Evolutionary conservation across 495 filamentous ascomycete species (phyloP), one percentile per base, ranked within the genome.

Genomic region (Lasiosphaeria miniovina): DNA sequence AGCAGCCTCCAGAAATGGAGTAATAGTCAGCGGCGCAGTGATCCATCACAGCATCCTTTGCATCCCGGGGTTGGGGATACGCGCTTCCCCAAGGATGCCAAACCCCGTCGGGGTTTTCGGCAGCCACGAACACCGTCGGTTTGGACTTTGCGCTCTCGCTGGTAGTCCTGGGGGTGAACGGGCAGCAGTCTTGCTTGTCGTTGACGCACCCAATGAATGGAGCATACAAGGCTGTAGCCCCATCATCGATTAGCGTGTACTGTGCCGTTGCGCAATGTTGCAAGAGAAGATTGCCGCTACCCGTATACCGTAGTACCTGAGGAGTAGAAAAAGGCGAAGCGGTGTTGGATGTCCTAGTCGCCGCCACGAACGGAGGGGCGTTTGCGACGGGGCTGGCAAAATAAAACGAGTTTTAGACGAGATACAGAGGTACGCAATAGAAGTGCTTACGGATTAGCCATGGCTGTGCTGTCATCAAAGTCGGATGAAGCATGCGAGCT

Each of bases 151-250:
- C 43, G n/a, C 10, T 24, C 24, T 24, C 15, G 32, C 6, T 14
- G 24, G 50, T 49, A 9, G 57, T 52, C 50, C 3, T 45, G n/a
- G 57, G 57, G 3, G 48, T 59, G 50, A 62, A 67, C 5, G 68
- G 65, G 36, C 68, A 70, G 45, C 68, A 70, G 3, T 57, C 54
- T 36, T 49, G 55, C n/a, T 41, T 63, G 40, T 45, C 31, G 52
- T 53, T 41, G 35, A 64, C 57, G 50, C 68, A 70, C 7, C 63
- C 68, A 15, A 68, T 56, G 50, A 70, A 68, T 4, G 65, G 53
- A 7, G 49, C 65, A 52, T 65, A 67, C 11, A 50, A 59, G 8
- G 52, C 36, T 0, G 59, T 62, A 35, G 62, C 24, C 2, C 58
- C 61, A 17, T 52, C 49, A 48, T 66, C 59, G 35, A 70, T 41